Base-by-base conservation (phyloP, 352 stramenopile species). In the Peronosclerospora sorghi region DNA sequence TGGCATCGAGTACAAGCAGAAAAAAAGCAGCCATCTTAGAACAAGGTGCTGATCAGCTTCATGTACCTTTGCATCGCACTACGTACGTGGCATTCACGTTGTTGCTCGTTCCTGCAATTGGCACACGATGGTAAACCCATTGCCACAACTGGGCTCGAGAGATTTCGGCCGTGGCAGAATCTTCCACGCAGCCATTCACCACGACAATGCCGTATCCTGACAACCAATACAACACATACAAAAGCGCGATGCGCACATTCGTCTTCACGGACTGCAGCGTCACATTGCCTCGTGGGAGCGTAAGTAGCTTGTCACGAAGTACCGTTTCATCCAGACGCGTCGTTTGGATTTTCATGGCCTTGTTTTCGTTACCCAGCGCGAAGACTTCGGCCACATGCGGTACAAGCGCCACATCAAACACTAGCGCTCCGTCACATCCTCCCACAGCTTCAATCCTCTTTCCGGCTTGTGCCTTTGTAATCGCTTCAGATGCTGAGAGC, bases 121-220 rank as follows among this genome's bases (percentile, higher is more conserved):
- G 43, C 10, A 80, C 69, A 13, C 48, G 62, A 56, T 88, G 70
- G 45, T 72, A 54, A 7, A 85, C 63, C 75, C 75, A 86, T 48
- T 87, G 75, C 75, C 87, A 97, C 47, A 97, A 82, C 54, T 97
- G 88, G 8, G 82, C 87, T 23, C 91, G 76, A 21, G 83, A 95
- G 42, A 97, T 97, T 71, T 97, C 88, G 4, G 91, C 89, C 0
- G 88, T 97, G 34, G 91, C 91, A 14, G 88, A 94, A 68, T 97
- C 88, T 67, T 97, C 91, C 54, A 97, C 88, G 35, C 86, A 87
- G 46, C 91, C 77, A 52, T 96, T 80, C 20, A 97, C 65, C 30
- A 95, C 75, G 45, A 96, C 88, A 18, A 83, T 96, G 18, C 91
- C 91, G 21, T 87, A 42, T 12, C 84, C 91, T 20, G 77, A 57